Evolutionary conservation across 257 asterid genomes (phyloP).

Genomic region (Catharanthus roseus): DNA sequence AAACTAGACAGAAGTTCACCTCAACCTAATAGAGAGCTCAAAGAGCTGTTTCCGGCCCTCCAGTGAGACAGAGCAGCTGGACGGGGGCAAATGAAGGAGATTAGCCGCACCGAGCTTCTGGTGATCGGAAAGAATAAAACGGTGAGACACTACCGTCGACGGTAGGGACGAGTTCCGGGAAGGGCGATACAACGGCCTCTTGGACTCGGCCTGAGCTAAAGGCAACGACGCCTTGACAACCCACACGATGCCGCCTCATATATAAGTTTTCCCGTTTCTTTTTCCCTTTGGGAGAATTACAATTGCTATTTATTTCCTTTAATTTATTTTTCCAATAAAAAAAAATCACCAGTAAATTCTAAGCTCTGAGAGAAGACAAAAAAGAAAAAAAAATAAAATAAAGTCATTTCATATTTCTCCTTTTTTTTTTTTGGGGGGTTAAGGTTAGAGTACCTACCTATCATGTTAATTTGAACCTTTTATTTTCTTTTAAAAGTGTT

Average conservation of each 20-base stretch:
- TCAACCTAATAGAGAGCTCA: constrained; percentile 1
- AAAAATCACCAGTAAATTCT: neutral
- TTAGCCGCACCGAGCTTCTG: neutral
- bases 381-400: too few relatives aligned
- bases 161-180: neutral
- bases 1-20: neutral
- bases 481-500: too few relatives aligned
- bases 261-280: neutral
- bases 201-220: constrained; percentile 3
- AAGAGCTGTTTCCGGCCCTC: neutral
- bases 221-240: neutral
- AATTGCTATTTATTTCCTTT: neutral
- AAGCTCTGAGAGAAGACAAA: too few relatives aligned
- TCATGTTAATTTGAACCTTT: too few relatives aligned
- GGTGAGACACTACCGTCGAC: neutral
- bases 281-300: neutral
- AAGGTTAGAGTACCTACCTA: too few relatives aligned
- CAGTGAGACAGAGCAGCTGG: neutral
- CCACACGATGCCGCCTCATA: constrained; percentile 4
- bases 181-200: neutral
- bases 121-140: neutral
- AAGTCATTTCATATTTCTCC: too few relatives aligned
- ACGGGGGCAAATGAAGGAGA: neutral
- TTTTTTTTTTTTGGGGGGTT: too few relatives aligned
- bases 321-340: neutral